Evolutionary conservation across 345 rosid species (phyloP).

Genomic region (Jatropha curcas): DNA sequence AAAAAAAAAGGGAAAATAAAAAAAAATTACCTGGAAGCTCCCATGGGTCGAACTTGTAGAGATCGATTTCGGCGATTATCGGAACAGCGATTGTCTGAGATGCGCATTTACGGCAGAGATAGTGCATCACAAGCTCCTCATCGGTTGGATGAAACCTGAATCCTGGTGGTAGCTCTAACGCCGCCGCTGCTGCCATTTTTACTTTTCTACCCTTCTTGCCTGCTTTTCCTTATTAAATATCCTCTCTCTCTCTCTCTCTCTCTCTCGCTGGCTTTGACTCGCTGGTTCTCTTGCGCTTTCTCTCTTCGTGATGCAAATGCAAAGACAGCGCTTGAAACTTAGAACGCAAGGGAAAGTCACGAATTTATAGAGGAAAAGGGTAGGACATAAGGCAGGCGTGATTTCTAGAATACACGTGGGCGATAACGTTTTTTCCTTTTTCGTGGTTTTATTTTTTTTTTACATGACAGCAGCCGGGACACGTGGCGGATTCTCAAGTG

Average conservation of each 20-base stretch:
- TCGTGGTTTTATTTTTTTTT: conserved; percentile 7
- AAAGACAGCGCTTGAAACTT: conserved; percentile 69
- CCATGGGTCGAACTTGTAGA: conserved; percentile 86
- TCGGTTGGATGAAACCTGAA: conserved; percentile 96
- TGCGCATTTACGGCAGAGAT: conserved; percentile 77
- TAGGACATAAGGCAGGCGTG: conserved; percentile 40
- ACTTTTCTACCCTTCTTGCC: conserved; percentile 4
- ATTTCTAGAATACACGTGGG: conserved; percentile 52
- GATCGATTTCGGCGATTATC: conserved; percentile 77
- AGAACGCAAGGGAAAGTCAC: conserved; percentile 28
- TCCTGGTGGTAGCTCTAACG: conserved; percentile 76
- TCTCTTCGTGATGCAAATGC: neutral
- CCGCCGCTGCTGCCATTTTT: conserved; percentile 39
- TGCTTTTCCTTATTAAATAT: too few species aligned
- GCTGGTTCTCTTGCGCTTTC: neutral
- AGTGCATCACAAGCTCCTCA: conserved; percentile 92
- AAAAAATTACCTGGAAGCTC: conserved; percentile 70
- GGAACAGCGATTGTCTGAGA: conserved; percentile 75
- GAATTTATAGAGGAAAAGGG: conserved; percentile 49
- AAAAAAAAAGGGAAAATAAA: too few species aligned
- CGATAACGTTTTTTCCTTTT: conserved; percentile 24
- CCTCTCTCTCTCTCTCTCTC: neutral
- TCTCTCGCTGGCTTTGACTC: neutral
- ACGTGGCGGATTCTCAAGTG: conserved; percentile 54
- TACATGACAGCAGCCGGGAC: conserved; percentile 27